Evolutionary conservation across 2,329 filamentous ascomycete genomes (phyloP).

Genomic region (Aureobasidium sp.): DNA sequence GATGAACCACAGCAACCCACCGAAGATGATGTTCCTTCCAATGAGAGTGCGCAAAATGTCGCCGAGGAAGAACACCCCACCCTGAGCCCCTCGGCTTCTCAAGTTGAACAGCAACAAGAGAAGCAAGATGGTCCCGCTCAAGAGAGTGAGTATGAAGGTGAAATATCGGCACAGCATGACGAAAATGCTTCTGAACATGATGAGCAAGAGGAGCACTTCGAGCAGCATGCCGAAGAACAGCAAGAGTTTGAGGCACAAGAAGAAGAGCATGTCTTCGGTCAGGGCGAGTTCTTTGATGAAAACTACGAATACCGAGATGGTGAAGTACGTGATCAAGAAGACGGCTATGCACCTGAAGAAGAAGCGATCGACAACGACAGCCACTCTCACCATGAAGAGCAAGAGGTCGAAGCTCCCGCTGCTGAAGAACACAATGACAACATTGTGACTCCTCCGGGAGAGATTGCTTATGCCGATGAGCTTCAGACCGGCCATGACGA

Average conservation of each 20-base stretch:
- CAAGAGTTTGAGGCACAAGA: slow-evolving; percentile 13
- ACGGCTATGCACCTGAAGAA: slow-evolving; percentile 8
- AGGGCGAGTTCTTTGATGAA: slow-evolving; percentile 19
- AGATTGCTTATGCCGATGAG: neutral
- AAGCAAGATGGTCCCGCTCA: neutral
- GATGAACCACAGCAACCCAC: neutral
- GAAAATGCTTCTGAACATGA: slow-evolving; percentile 12
- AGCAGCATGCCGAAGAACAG: neutral
- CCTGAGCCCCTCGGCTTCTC: neutral
- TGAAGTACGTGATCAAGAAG: slow-evolving; percentile 16
- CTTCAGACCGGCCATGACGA: neutral
- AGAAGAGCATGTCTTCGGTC: slow-evolving; percentile 18
- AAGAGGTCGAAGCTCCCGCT: neutral
- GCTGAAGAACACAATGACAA: neutral
- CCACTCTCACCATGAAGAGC: neutral
- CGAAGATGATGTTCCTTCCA: neutral
- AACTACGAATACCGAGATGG: slow-evolving; percentile 6
- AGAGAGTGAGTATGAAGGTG: slow-evolving; percentile 3
- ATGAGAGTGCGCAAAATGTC: neutral
- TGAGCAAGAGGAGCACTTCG: neutral
- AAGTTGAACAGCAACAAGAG: neutral
- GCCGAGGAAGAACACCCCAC: neutral
- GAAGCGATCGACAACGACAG: neutral
- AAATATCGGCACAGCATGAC: neutral
- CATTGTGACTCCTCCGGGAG: neutral